phyloP scores from a whole-genome alignment of 2,329 filamentous ascomycete genomes.

The Diplodia seriata region DNA sequence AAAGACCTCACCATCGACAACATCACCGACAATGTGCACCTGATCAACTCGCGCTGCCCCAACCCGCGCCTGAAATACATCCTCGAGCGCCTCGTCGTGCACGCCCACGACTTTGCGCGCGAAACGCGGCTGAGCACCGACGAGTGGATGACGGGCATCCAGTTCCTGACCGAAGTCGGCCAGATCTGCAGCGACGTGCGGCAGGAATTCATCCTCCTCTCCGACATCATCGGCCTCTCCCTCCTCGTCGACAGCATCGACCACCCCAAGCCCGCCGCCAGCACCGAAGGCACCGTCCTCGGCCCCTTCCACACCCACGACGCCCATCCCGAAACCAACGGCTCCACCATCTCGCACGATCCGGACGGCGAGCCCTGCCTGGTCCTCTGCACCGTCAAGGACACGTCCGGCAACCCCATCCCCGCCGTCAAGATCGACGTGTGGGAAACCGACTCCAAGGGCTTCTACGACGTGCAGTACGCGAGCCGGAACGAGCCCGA shows the following conservation, averaged over 20 bases:
- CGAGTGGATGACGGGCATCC: slow-evolving; percentile 78
- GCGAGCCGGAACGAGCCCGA: slow-evolving; percentile 66
- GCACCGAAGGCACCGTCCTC: slow-evolving; percentile 80
- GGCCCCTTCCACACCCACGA: slow-evolving; percentile 87
- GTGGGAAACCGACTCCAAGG: slow-evolving; percentile 84
- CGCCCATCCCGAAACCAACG: slow-evolving; percentile 64
- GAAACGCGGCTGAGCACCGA: slow-evolving; percentile 77
- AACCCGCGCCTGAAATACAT: slow-evolving; percentile 73
- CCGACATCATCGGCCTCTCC: slow-evolving; percentile 79
- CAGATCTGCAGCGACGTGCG: slow-evolving; percentile 77
- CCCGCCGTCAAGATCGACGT: slow-evolving; percentile 75
- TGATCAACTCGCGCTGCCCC: slow-evolving; percentile 74
- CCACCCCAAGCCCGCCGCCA: slow-evolving; percentile 74
- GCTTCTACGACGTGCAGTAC: slow-evolving; percentile 83
- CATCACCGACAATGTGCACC: slow-evolving; percentile 77
- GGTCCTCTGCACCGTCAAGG: slow-evolving; percentile 74
- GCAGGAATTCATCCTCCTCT: slow-evolving; percentile 84
- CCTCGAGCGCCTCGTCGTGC: slow-evolving; percentile 74
- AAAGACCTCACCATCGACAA: slow-evolving; percentile 80
- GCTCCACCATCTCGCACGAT: slow-evolving; percentile 71
- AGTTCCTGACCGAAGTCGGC: slow-evolving; percentile 74
- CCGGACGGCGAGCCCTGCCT: slow-evolving; percentile 73
- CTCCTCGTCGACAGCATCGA: slow-evolving; percentile 83
- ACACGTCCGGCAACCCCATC: slow-evolving; percentile 69
- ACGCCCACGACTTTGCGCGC: slow-evolving; percentile 82